Evolutionary conservation across 1,284 basidiomycete species (phyloP).

Genomic region (Moniliophthora roreri): DNA sequence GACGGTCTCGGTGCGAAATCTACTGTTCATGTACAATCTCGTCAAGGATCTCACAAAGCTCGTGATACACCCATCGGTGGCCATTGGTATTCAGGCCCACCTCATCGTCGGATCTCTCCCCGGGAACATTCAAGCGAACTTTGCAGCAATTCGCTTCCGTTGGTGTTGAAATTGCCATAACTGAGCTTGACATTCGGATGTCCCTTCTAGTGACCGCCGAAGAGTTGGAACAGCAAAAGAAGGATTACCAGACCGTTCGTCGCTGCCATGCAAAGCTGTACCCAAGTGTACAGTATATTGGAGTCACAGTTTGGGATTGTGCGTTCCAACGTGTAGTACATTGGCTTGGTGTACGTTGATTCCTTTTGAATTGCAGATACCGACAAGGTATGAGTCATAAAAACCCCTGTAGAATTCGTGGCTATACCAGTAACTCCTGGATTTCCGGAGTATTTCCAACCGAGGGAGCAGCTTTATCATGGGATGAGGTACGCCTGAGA

Average conservation of each 20-base stretch:
- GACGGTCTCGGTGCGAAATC: slow-evolving; percentile 33
- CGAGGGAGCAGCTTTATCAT: slow-evolving; percentile 33
- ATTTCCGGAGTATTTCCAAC: slow-evolving; percentile 33
- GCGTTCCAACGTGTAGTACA: background rate
- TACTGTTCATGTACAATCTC: slow-evolving; percentile 33
- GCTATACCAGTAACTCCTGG: slow-evolving; percentile 29
- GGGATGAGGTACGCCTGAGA: slow-evolving; percentile 25
- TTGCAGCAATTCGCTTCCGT: slow-evolving; percentile 46
- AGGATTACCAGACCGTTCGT: slow-evolving; percentile 47
- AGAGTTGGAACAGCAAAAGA: slow-evolving; percentile 46
- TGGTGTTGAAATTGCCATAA: slow-evolving; percentile 49
- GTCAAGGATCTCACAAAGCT: slow-evolving; percentile 31
- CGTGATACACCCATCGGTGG: slow-evolving; percentile 38
- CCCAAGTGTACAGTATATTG: slow-evolving; percentile 44
- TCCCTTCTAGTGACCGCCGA: slow-evolving; percentile 47
- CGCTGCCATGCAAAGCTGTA: slow-evolving; percentile 41
- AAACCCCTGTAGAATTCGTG: too few relatives aligned
- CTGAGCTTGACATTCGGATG: slow-evolving; percentile 56
- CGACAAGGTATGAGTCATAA: too few relatives aligned
- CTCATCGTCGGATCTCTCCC: slow-evolving; percentile 50
- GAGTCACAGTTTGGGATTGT: slow-evolving; percentile 51
- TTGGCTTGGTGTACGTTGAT: too few relatives aligned
- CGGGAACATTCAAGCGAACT: slow-evolving; percentile 34
- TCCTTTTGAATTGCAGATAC: too few relatives aligned
- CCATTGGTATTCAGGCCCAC: slow-evolving; percentile 44